phyloP scores from a whole-genome alignment of 2,329 filamentous ascomycete species.

The Septoria petroselini region DNA sequence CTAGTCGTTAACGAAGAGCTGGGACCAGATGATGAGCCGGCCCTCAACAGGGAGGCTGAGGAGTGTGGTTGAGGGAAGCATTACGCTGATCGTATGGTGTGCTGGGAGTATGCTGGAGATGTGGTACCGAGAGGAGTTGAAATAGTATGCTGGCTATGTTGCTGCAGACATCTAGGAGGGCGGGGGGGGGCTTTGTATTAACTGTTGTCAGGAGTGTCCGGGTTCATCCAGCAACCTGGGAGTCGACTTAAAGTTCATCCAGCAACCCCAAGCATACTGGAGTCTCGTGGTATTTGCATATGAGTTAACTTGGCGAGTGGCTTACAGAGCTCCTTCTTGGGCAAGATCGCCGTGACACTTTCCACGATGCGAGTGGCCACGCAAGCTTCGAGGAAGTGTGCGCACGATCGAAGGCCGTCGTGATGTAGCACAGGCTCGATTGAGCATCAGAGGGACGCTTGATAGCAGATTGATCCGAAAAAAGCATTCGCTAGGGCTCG shows the following conservation, averaged over 20 bases:
- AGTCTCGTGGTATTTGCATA: not conserved
- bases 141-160: not conserved
- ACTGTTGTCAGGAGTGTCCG: too few relatives aligned
- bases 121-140: too few relatives aligned
- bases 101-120: not conserved
- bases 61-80: conserved; percentile 7
- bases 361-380: too few relatives aligned
- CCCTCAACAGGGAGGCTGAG: conserved; percentile 22
- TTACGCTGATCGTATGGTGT: not conserved
- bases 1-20: conserved; percentile 19
- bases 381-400: too few relatives aligned
- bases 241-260: conserved; percentile 7
- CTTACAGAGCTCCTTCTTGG: not conserved
- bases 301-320: not conserved
- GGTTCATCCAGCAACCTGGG: too few relatives aligned
- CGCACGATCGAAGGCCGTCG: too few relatives aligned
- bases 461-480: not conserved
- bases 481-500: not conserved
- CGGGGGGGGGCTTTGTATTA: too few relatives aligned
- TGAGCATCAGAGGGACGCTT: too few relatives aligned
- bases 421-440: too few relatives aligned
- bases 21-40: conserved; percentile 19
- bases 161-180: too few relatives aligned
- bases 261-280: not conserved
- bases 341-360: conserved; percentile 9